Conservation (phyloP, 305 asterid species). For the Fraxinus dipetala region DNA sequence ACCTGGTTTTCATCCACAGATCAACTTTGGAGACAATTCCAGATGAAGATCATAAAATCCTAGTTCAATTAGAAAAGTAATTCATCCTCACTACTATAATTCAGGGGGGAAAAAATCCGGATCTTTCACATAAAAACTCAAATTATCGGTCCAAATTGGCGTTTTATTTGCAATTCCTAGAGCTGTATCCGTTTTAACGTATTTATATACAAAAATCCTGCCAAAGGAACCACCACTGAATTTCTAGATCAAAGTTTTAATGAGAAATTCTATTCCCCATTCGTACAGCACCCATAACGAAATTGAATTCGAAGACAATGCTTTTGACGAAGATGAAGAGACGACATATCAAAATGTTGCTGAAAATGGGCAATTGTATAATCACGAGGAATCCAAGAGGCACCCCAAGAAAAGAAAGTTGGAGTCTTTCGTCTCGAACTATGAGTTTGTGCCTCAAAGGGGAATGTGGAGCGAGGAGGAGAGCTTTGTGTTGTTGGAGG, state of each 20-base stretch:
- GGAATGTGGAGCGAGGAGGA: constrained; percentile 72
- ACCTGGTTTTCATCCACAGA: not conserved
- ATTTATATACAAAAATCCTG: not conserved
- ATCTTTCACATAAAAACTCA: not conserved
- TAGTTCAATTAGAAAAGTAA: not conserved
- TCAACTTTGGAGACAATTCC: not conserved
- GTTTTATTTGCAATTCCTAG: not conserved
- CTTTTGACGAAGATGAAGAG: constrained; percentile 55
- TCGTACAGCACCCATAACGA: constrained; percentile 31
- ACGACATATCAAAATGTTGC: constrained; percentile 35
- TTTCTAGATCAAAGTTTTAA: constrained; percentile 31
- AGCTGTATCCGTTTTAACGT: not conserved
- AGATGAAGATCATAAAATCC: not conserved
- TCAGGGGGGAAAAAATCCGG: not conserved
- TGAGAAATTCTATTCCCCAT: constrained; percentile 59
- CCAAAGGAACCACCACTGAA: not conserved
- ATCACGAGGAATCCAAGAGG: constrained; percentile 48
- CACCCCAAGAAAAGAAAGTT: constrained; percentile 74
- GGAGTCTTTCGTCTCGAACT: constrained; percentile 56
- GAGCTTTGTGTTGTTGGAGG: constrained; percentile 61
- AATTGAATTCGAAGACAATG: constrained; percentile 41
- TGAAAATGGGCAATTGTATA: constrained; percentile 39
- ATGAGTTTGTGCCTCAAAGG: constrained; percentile 48
- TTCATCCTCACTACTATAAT: not conserved
- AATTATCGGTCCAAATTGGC: not conserved